Evolutionary conservation across 208 protist species (phyloP).

Genomic region (Kentomonas sorsogonicus): DNA sequence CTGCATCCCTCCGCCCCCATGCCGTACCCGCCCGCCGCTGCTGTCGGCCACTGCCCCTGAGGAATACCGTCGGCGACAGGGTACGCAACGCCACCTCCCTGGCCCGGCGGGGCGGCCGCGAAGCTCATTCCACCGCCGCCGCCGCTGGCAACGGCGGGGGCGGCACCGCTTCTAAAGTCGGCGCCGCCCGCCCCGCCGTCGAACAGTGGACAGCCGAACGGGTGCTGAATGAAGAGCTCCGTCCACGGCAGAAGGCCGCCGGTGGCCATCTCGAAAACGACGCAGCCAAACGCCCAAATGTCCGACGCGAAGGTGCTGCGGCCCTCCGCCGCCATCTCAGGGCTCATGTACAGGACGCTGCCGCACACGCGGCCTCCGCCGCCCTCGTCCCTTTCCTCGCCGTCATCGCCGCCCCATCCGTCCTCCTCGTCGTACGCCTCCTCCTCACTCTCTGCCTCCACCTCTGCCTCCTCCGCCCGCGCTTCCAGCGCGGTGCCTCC

Average conservation of each 20-base stretch:
- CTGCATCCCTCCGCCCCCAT: too few relatives aligned
- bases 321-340: slow-evolving; percentile 61
- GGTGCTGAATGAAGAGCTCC: too few relatives aligned
- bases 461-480: neutral
- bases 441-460: neutral
- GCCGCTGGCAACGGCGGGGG: too few relatives aligned
- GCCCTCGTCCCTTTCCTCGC: slow-evolving; percentile 3
- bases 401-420: neutral
- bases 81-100: too few relatives aligned
- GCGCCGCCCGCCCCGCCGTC: too few relatives aligned
- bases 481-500: neutral
- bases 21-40: too few relatives aligned
- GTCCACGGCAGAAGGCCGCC: slow-evolving; percentile 68
- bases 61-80: too few relatives aligned
- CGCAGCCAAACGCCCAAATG: slow-evolving; percentile 85
- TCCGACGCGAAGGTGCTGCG: slow-evolving; percentile 67
- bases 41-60: too few relatives aligned
- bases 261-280: slow-evolving; percentile 88
- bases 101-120: too few relatives aligned
- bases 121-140: too few relatives aligned
- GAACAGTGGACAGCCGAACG: too few relatives aligned
- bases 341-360: slow-evolving; percentile 84
- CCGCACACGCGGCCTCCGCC: slow-evolving; percentile 33
- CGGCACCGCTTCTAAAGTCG: too few relatives aligned
- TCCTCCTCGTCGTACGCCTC: neutral